Evolutionary conservation across 176 grass and related monocot genomes (phyloP).

Genomic region (Themeda triandra): DNA sequence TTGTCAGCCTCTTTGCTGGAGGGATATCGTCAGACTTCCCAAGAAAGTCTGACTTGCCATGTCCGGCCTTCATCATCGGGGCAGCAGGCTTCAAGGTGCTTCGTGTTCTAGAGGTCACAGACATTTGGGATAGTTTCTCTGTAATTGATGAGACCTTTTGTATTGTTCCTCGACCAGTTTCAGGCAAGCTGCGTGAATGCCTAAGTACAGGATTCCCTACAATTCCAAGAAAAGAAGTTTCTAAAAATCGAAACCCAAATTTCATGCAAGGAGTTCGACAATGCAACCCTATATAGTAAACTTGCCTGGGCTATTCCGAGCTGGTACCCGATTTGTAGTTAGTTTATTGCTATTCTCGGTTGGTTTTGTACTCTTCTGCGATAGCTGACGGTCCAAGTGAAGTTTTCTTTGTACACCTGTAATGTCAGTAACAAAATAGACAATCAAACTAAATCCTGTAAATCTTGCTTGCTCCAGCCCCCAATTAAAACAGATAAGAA

Average conservation of each 20-base stretch:
- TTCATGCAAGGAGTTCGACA: neutral
- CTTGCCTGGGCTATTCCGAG: conserved; percentile 77
- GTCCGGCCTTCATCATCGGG: conserved; percentile 69
- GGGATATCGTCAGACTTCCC: conserved; percentile 65
- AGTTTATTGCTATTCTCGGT: conserved; percentile 56
- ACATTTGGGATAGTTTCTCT: conserved; percentile 62
- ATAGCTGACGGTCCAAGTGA: conserved; percentile 63
- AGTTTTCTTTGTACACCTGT: conserved; percentile 93
- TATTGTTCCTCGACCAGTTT: conserved; percentile 32
- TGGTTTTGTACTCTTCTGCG: conserved; percentile 53
- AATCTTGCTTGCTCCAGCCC: neutral
- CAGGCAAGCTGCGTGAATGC: conserved; percentile 53
- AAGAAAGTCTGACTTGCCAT: conserved; percentile 53
- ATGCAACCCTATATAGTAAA: conserved; percentile 14
- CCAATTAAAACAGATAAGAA: conserved; percentile 10
- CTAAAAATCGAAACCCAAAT: neutral
- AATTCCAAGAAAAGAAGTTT: conserved; percentile 20
- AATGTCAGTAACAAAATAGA: neutral
- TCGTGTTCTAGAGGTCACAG: conserved; percentile 44
- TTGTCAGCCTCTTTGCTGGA: conserved; percentile 58
- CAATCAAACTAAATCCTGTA: neutral
- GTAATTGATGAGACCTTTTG: conserved; percentile 61
- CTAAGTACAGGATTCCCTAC: conserved; percentile 43
- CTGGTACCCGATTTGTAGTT: conserved; percentile 43
- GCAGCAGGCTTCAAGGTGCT: conserved; percentile 44